phyloP scores from a whole-genome alignment of 768 basidiomycete species.

The Mycena filopes region DNA sequence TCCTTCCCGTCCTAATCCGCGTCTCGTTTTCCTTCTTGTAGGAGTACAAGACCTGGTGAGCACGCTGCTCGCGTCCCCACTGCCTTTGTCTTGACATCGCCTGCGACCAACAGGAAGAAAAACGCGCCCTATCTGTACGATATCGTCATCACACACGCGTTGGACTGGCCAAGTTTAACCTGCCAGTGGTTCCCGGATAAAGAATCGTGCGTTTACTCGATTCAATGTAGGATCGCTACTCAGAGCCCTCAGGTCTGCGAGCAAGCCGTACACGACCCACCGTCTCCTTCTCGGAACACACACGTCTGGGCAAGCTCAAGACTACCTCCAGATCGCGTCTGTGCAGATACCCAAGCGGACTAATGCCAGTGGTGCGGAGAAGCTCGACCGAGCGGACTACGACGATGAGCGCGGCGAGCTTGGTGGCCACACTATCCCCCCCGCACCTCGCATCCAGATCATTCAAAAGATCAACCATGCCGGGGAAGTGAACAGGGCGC shows the following conservation, averaged over 20 bases:
- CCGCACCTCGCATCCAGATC: slow-evolving; percentile 88
- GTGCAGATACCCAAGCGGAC: slow-evolving; percentile 92
- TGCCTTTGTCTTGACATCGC: slow-evolving; percentile 11
- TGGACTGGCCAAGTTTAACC: slow-evolving; percentile 98
- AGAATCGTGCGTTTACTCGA: slow-evolving; percentile 73
- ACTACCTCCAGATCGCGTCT: slow-evolving; percentile 95
- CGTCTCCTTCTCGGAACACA: slow-evolving; percentile 96
- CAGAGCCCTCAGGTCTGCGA: slow-evolving; percentile 69
- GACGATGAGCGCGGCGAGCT: slow-evolving; percentile 95
- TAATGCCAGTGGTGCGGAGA: slow-evolving; percentile 73
- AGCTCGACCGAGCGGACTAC: slow-evolving; percentile 82
- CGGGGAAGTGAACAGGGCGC: slow-evolving; percentile 95
- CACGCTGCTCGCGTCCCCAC: not conserved
- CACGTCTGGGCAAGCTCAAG: slow-evolving; percentile 93
- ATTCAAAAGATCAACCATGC: slow-evolving; percentile 95
- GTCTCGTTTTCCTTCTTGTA: slow-evolving; percentile 39
- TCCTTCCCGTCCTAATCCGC: not conserved
- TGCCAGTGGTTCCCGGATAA: slow-evolving; percentile 99
- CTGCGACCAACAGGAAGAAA: slow-evolving; percentile 75
- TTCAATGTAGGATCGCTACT: not conserved
- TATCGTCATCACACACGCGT: slow-evolving; percentile 94
- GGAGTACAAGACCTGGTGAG: slow-evolving; percentile 90
- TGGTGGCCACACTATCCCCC: slow-evolving; percentile 88
- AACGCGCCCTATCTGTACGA: slow-evolving; percentile 99
- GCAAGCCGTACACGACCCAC: slow-evolving; percentile 95